Percentiles rank a stretch among this genome's conserved stretches.
phyloP scores from a whole-genome alignment of 805 yeast genomes.

The Candida ascalaphidarum region DNA sequence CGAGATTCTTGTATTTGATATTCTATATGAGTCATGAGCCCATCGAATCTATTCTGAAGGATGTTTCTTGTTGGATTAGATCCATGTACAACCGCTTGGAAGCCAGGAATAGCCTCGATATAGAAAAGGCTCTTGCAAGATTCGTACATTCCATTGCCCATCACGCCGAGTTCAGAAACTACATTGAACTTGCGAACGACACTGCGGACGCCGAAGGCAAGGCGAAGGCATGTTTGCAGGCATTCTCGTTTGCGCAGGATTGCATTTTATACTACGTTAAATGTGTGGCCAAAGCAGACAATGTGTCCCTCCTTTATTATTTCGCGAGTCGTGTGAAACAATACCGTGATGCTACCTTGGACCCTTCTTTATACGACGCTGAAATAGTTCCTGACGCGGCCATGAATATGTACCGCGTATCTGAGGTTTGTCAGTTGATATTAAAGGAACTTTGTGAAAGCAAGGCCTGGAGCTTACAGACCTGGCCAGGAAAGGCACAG shows the following conservation, averaged over 20 bases:
- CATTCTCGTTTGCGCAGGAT: conserved; percentile 46
- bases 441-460: conserved; percentile 49
- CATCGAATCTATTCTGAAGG: conserved; percentile 35
- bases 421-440: conserved; percentile 67
- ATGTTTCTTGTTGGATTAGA: conserved; percentile 62
- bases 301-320: conserved; percentile 66
- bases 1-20: conserved; percentile 55
- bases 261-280: conserved; percentile 55
- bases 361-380: conserved; percentile 17
- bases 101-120: conserved; percentile 33
- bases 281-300: conserved; percentile 53
- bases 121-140: conserved; percentile 63
- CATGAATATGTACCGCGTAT: conserved; percentile 48
- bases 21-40: conserved; percentile 80
- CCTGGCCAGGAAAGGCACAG: conserved; percentile 75
- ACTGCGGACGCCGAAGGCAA: conserved; percentile 7
- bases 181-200: conserved; percentile 25
- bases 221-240: conserved; percentile 23
- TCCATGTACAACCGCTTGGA: conserved; percentile 41
- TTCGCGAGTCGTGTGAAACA: conserved; percentile 74
- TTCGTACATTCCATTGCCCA: conserved; percentile 66
- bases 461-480: conserved; percentile 61
- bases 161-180: conserved; percentile 64
- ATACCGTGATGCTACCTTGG: conserved; percentile 49
- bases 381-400: conserved; percentile 15